phyloP scores from a whole-genome alignment of 1,284 basidiomycete species.

The Irpex sp. region DNA sequence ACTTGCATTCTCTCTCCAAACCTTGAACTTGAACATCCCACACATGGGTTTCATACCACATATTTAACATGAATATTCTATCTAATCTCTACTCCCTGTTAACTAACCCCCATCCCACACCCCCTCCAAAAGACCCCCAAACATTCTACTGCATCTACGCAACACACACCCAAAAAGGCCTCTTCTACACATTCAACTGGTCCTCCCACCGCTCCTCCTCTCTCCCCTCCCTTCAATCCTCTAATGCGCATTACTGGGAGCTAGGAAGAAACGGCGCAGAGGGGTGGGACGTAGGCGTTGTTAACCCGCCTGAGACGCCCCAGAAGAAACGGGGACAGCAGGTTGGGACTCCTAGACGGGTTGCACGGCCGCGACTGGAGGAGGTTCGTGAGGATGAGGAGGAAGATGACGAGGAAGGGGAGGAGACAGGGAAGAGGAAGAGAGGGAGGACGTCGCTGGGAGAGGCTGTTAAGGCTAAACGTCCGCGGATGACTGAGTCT shows the following conservation, averaged over 20 bases:
- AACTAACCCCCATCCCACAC: too few relatives aligned
- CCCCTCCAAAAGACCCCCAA: slow-evolving; percentile 5
- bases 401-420: background rate
- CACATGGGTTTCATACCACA: too few relatives aligned
- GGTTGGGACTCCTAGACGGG: background rate
- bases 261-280: background rate
- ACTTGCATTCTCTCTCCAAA: too few relatives aligned
- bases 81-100: too few relatives aligned
- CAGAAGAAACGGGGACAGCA: slow-evolving; percentile 6
- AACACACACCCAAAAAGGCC: slow-evolving; percentile 51
- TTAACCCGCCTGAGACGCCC: slow-evolving; percentile 4
- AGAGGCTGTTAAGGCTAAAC: background rate
- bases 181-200: slow-evolving; percentile 66
- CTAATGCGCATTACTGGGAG: slow-evolving; percentile 3
- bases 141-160: slow-evolving; percentile 54
- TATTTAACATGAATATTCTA: too few relatives aligned
- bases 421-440: background rate
- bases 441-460: background rate
- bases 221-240: background rate
- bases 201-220: slow-evolving; percentile 39
- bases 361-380: background rate
- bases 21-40: too few relatives aligned
- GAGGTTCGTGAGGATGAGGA: too few relatives aligned
- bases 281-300: slow-evolving; percentile 4
- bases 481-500: background rate